phyloP scores from a whole-genome alignment of 1,284 basidiomycete genomes.

The Rugosomyces carneus region DNA sequence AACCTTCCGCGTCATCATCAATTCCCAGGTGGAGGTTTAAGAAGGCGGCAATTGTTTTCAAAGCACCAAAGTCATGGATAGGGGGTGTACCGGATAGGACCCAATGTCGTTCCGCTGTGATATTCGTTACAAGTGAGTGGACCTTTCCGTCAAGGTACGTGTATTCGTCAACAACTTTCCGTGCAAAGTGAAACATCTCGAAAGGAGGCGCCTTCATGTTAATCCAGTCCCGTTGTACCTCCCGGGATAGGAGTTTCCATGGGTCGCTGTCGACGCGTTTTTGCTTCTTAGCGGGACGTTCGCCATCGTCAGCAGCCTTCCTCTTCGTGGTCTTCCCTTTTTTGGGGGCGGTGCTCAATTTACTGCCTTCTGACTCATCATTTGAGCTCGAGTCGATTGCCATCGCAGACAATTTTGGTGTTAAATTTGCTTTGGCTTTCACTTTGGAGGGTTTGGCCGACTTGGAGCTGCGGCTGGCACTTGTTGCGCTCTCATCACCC shows the following conservation, averaged over 20 bases:
- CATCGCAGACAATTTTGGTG: slow-evolving; percentile 17
- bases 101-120: slow-evolving; percentile 83
- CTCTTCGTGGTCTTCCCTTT: slow-evolving; percentile 41
- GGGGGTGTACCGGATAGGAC: slow-evolving; percentile 96
- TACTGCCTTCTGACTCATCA: slow-evolving; percentile 44
- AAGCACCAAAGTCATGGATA: slow-evolving; percentile 83
- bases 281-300: slow-evolving; percentile 51
- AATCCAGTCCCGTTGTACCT: slow-evolving; percentile 71
- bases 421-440: slow-evolving; percentile 16
- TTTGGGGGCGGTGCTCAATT: slow-evolving; percentile 43
- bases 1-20: slow-evolving; percentile 83
- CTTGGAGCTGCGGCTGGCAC: background rate
- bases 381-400: slow-evolving; percentile 20
- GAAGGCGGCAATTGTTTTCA: slow-evolving; percentile 89
- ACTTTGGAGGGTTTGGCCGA: slow-evolving; percentile 1
- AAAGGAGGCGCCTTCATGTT: slow-evolving; percentile 78
- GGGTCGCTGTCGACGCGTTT: slow-evolving; percentile 71
- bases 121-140: slow-evolving; percentile 71
- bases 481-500: slow-evolving; percentile 15
- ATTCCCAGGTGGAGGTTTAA: slow-evolving; percentile 84
- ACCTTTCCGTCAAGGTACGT: slow-evolving; percentile 85
- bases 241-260: slow-evolving; percentile 67
- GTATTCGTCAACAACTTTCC: slow-evolving; percentile 92
- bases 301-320: slow-evolving; percentile 41
- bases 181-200: slow-evolving; percentile 89